Percentiles rank a stretch among this genome's conserved stretches.
These are phyloP conservation scores for Tilletia caries DNA, from an alignment of 1,284 basidiomycete genomes.

Conservation along the genomic window DNA sequence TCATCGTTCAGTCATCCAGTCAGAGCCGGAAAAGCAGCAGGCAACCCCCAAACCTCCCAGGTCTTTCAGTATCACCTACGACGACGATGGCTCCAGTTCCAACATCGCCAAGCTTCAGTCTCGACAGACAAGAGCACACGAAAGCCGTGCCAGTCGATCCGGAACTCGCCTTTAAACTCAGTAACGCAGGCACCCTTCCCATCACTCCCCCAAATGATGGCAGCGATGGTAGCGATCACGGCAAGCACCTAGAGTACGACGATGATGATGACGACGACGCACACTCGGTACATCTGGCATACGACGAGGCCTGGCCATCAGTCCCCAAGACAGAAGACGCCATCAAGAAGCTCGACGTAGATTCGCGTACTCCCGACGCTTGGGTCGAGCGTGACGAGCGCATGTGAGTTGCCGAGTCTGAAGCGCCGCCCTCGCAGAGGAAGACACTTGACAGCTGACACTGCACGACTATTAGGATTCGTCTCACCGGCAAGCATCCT, in stretches of 20 bases:
- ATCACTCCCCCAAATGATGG: slow-evolving; percentile 1
- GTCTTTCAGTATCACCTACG: too few species aligned
- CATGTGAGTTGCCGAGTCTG: slow-evolving; percentile 22
- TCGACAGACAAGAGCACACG: background rate
- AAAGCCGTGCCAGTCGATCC: background rate
- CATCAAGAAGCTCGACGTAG: slow-evolving; percentile 30
- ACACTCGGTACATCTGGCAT: slow-evolving; percentile 11
- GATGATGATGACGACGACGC: background rate
- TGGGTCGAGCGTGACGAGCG: slow-evolving; percentile 44
- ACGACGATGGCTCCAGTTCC: background rate
- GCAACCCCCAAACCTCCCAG: too few species aligned
- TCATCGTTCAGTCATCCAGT: too few species aligned
- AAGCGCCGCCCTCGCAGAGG: too few species aligned
- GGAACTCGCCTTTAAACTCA: too few species aligned
- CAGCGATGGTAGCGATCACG: background rate
- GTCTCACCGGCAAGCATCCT: slow-evolving; percentile 58
- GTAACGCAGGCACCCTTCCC: background rate
- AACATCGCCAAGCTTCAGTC: background rate
- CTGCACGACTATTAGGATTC: slow-evolving; percentile 18
- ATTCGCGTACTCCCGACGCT: slow-evolving; percentile 41
- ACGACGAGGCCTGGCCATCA: slow-evolving; percentile 29
- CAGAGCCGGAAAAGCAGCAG: too few species aligned
- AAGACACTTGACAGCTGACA: background rate
- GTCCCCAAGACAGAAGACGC: slow-evolving; percentile 27
- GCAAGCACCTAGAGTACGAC: background rate